These are phyloP conservation scores for Avena atlantica DNA, from an alignment of 176 grass and related monocot genomes.

Conservation along the genomic window DNA sequence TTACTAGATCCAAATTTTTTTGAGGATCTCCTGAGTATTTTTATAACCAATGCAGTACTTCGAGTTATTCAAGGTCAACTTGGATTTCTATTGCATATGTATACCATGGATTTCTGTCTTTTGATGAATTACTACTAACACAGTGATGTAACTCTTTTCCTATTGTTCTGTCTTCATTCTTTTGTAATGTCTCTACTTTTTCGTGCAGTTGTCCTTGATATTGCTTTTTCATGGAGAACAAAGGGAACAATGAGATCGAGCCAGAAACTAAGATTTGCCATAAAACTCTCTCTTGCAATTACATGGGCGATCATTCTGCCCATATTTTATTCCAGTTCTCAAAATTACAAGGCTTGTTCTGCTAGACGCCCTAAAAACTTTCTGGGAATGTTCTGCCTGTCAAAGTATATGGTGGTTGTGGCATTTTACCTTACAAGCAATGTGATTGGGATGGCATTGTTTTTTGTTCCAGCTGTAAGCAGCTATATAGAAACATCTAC, in stretches of 20 bases:
- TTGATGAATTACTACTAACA: slow-evolving; percentile 2
- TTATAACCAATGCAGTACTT: slow-evolving; percentile 89
- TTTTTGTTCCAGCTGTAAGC: slow-evolving; percentile 88
- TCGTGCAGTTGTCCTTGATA: slow-evolving; percentile 79
- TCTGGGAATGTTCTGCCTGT: slow-evolving; percentile 76
- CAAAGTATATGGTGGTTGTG: slow-evolving; percentile 88
- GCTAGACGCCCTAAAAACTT: slow-evolving; percentile 55
- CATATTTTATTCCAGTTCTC: slow-evolving; percentile 75
- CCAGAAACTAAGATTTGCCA: slow-evolving; percentile 74
- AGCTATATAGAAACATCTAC: slow-evolving; percentile 86
- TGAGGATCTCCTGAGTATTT: slow-evolving; percentile 90
- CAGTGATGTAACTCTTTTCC: neutral
- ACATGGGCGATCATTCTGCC: slow-evolving; percentile 81
- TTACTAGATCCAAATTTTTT: slow-evolving; percentile 87
- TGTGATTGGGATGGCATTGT: slow-evolving; percentile 86
- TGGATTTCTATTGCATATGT: slow-evolving; percentile 8
- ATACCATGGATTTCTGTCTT: slow-evolving; percentile 3
- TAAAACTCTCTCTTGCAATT: slow-evolving; percentile 76
- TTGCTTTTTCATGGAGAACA: slow-evolving; percentile 83
- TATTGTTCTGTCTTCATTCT: neutral
- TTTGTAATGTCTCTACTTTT: slow-evolving; percentile 24
- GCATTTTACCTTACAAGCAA: slow-evolving; percentile 77
- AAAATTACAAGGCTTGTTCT: slow-evolving; percentile 76
- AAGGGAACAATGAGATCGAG: slow-evolving; percentile 66
- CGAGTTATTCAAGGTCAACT: slow-evolving; percentile 84